These are phyloP conservation scores for Penicillium sp. DNA, from an alignment of 2,329 filamentous ascomycete genomes.

Conservation along the genomic window DNA sequence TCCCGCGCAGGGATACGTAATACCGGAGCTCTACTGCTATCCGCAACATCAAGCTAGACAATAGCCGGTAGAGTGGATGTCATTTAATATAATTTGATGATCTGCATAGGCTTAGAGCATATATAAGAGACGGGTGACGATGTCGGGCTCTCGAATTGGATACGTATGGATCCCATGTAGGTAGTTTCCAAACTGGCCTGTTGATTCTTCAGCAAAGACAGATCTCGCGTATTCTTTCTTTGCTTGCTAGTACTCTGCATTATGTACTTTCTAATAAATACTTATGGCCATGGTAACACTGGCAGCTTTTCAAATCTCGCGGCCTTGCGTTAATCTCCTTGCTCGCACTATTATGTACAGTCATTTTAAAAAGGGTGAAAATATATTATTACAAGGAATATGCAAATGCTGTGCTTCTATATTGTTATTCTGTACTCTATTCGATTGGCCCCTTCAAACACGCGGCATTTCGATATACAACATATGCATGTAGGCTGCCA, in stretches of 20 bases:
- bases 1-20: background rate
- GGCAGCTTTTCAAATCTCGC: background rate
- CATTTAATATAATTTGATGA: background rate
- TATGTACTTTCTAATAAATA: background rate
- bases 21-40: background rate
- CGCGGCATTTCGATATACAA: constrained; percentile 11
- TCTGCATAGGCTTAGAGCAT: background rate
- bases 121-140: background rate
- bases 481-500: constrained; percentile 18
- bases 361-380: background rate
- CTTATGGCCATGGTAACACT: background rate
- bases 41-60: background rate
- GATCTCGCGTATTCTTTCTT: background rate
- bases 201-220: background rate
- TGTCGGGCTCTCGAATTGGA: background rate
- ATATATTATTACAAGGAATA: background rate
- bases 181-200: background rate
- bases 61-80: background rate
- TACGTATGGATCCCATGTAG: background rate
- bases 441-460: background rate
- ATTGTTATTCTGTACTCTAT: background rate
- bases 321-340: background rate
- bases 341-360: background rate
- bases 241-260: background rate
- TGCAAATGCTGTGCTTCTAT: background rate